A percentile compares a stretch with the other conserved stretches of the same genome.
Evolutionary conservation across 2,329 filamentous ascomycete species (phyloP).

Genomic region (Paracoccidioides lutzii): DNA sequence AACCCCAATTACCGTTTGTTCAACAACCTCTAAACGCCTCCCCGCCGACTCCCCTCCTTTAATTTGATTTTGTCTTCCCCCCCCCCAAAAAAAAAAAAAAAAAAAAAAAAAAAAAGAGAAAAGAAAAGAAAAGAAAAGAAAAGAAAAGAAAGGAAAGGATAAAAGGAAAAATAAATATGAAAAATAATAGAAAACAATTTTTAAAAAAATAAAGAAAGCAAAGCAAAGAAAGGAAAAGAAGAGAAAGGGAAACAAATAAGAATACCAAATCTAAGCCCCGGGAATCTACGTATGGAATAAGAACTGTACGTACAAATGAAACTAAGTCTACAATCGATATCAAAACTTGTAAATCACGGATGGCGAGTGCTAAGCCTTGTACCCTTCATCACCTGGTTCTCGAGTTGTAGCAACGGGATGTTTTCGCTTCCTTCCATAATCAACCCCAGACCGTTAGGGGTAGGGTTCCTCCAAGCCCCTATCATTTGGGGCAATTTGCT

Average conservation of each 20-base stretch:
- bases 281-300: background rate
- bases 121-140: too few species aligned
- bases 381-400: conserved; percentile 10
- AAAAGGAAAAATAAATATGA: too few species aligned
- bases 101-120: too few species aligned
- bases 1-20: too few species aligned
- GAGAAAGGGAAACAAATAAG: background rate
- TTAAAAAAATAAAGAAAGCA: too few species aligned
- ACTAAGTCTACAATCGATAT: background rate
- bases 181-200: too few species aligned
- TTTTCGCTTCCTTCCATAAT: conserved; percentile 35
- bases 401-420: conserved; percentile 13
- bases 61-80: too few species aligned
- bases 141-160: too few species aligned
- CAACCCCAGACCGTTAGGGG: conserved; percentile 10
- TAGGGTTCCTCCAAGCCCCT: conserved; percentile 26
- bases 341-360: background rate
- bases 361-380: background rate
- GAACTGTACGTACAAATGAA: background rate
- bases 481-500: conserved; percentile 34
- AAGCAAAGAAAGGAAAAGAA: too few species aligned
- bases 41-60: too few species aligned
- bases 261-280: background rate
- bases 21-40: too few species aligned
- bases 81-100: too few species aligned